Base-by-base conservation (phyloP, 2,329 filamentous ascomycete genomes). In the Colletotrichum tamarilloi region DNA sequence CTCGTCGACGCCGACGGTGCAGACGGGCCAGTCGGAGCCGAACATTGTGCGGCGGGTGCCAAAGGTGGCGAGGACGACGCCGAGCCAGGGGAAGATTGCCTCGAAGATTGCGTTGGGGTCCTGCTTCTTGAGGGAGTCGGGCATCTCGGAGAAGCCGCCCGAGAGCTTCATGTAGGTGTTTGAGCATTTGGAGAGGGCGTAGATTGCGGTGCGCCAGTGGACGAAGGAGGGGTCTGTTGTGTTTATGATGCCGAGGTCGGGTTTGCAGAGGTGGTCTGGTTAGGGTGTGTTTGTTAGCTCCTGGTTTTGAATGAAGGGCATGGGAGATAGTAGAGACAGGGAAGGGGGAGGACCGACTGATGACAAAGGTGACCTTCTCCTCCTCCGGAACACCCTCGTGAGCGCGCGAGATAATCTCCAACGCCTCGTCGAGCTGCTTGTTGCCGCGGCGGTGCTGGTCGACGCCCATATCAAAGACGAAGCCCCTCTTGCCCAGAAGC, bases 21-120 rank as follows among this genome's bases (percentile, higher is more conserved):
- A 97, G 1, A 98, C 92, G 2, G 96, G 95, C 96, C 96, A 98
- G 82, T 98, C 95, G 76, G 93, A 95, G 28, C 93, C 95, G 82
- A 97, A 98, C 92, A 98, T 95, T 80, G 97, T 88, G 75, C 94
- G 88, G 26, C 85, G 80, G 0, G 93, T 84, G 1, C 93, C 92
- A 79, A 98, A 98, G 1, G 89, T 88, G 32, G 91, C 88, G 65
- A 97, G 89, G 0, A 95, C 84, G 65, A 92, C 89, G 73, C 91
- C 89, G 2, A 94, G 88, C 92, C 94, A 97, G 28, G 92, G 92
- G 72, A 88, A 86, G 24, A 94, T 86, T 53, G 87, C 87, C 74
- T 88, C 85, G 76, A 94, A 91, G 69, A 95, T 88, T 46, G 89
- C 87, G 69, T 88, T 84, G 42, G 87, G 80, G 11, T 87, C 81